Conservation (phyloP, 768 basidiomycete genomes). For the Harrya chromipes region DNA sequence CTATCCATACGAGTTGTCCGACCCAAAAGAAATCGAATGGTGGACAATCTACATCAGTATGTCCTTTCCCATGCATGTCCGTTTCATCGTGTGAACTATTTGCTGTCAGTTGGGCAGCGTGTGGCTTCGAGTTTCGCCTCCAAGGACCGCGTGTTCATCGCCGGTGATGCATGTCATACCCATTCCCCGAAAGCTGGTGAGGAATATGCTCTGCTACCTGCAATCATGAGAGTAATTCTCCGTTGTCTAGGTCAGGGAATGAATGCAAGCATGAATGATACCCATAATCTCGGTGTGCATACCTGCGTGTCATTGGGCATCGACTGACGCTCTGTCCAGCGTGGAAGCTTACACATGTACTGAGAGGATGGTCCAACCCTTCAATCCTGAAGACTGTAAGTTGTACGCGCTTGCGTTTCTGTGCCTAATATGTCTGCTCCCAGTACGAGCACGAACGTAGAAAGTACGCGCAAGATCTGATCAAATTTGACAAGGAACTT, state of each 20-base stretch:
- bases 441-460: no score
- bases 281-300: conserved; percentile 52
- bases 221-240: neutral
- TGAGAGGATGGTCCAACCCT: conserved; percentile 21
- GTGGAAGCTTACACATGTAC: no score
- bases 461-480: no score
- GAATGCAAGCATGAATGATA: conserved; percentile 35
- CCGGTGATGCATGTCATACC: conserved; percentile 72
- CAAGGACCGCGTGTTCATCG: conserved; percentile 69
- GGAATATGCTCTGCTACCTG: neutral
- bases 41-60: conserved; percentile 71
- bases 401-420: no score
- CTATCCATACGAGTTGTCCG: conserved; percentile 50
- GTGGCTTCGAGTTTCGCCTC: conserved; percentile 62
- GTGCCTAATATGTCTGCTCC: no score
- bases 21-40: conserved; percentile 57
- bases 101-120: conserved; percentile 61
- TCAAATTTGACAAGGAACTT: no score
- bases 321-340: conserved; percentile 18
- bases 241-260: conserved; percentile 59
- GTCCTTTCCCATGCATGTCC: conserved; percentile 16
- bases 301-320: conserved; percentile 26
- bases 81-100: neutral
- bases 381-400: conserved; percentile 5
- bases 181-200: conserved; percentile 65